Percentiles rank a stretch among this genome's conserved stretches.
Conservation (phyloP, 2,329 filamentous ascomycete species). For the Phialophora verrucosa region DNA sequence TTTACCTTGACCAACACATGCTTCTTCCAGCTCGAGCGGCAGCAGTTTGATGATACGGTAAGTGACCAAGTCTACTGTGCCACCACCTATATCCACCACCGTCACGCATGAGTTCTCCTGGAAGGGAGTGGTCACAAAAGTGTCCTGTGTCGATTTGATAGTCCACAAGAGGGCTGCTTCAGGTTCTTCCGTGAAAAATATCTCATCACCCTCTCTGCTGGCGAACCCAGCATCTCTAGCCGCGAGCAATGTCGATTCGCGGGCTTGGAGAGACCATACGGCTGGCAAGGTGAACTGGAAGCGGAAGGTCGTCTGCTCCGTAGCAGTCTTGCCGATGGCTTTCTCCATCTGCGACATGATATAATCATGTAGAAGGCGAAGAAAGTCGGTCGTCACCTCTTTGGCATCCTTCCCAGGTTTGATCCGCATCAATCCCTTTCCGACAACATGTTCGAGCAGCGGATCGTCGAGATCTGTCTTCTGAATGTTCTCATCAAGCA, state of each 20-base stretch:
- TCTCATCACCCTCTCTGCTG: background rate
- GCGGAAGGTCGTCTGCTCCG: background rate
- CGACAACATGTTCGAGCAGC: constrained; percentile 1
- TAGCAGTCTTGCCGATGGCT: background rate
- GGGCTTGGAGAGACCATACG: background rate
- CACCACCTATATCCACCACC: constrained; percentile 38
- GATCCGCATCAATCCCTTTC: constrained; percentile 10
- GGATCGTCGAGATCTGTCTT: constrained; percentile 9
- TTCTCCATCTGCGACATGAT: background rate
- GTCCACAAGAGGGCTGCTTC: background rate
- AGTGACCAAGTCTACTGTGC: constrained; percentile 32
- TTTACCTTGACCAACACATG: constrained; percentile 20
- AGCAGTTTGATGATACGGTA: constrained; percentile 16
- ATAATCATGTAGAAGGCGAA: background rate
- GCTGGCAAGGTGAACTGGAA: background rate
- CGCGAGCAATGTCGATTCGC: background rate
- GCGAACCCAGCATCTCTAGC: background rate
- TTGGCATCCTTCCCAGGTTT: background rate
- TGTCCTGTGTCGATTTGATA: background rate
- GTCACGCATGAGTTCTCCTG: constrained; percentile 16
- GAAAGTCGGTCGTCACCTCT: constrained; percentile 11
- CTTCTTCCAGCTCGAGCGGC: constrained; percentile 26
- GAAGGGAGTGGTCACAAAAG: background rate
- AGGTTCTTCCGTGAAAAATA: background rate
- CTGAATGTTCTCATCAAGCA: constrained; percentile 11